These are phyloP conservation scores for Xanthoconium separans DNA, from an alignment of 1,284 basidiomycete genomes.

Conservation along the genomic window DNA sequence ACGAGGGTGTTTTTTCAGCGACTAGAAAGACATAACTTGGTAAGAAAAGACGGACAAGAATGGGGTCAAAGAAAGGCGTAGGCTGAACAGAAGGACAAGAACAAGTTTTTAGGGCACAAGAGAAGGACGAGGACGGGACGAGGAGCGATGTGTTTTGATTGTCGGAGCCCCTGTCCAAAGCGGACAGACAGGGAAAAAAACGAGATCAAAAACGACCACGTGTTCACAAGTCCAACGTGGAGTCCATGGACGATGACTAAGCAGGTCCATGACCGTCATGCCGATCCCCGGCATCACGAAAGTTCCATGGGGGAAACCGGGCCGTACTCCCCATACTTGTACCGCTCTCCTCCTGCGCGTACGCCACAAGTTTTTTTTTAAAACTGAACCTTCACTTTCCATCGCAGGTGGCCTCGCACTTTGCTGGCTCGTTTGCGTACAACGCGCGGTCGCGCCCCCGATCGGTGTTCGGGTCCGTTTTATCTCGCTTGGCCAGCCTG, in stretches of 20 bases:
- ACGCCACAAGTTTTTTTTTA: not conserved
- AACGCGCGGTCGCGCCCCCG: conserved; percentile 4
- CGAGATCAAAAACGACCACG: conserved; percentile 36
- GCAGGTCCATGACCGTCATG: conserved; percentile 29
- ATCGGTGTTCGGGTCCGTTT: conserved; percentile 18
- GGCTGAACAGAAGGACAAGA: conserved; percentile 4
- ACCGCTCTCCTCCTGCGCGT: conserved; percentile 6
- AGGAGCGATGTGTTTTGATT: conserved; percentile 33
- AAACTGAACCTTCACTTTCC: not conserved
- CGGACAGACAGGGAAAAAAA: conserved; percentile 38
- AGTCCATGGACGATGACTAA: conserved; percentile 15
- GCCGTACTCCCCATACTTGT: conserved; percentile 13
- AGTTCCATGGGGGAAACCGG: not conserved
- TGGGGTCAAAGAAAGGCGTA: not conserved
- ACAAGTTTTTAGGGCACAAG: conserved; percentile 19
- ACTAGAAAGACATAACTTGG: conserved; percentile 15
- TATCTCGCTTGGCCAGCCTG: not conserved
- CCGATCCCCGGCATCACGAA: conserved; percentile 17
- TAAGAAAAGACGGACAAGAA: conserved; percentile 2
- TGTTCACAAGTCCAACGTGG: conserved; percentile 23
- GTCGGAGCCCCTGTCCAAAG: conserved; percentile 38
- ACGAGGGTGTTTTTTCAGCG: not conserved
- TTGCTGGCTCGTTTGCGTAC: not conserved
- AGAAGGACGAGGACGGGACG: conserved; percentile 13
- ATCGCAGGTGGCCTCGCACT: not conserved